Base-by-base conservation (phyloP, 139 green algal species). In the Tetratostichococcus sp. region DNA sequence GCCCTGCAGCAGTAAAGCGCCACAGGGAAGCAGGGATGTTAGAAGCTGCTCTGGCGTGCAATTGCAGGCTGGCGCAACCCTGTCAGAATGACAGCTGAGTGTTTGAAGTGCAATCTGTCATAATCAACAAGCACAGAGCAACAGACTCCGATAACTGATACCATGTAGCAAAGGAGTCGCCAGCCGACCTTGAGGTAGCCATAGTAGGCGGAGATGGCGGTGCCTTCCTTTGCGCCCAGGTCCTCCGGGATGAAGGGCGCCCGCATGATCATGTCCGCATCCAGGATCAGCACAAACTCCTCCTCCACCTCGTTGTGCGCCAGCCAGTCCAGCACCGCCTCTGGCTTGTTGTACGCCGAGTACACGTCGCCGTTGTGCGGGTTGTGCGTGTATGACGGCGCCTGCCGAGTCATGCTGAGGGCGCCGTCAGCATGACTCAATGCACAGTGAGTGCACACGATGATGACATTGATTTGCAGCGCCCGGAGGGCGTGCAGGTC, bases 251-350 rank as follows among this genome's bases (percentile, higher is more conserved):
- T 71, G 67, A 88, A 80, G n/a, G 77, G 71, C 31, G 67, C 28
- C 25, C 76, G 78, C 80, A 91, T 90, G 73, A 91, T 86, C 85
- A 90, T 91, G 73, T 91, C 86, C 23, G 85, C 80, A 67, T 91
- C 86, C 21, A 91, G 82, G 35, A 91, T 81, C 33, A 91, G 68
- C 39, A 91, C 82, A 75, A 79, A 91, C 3, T 90, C 85, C 75
- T 91, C 86, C 70, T 77, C 75, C 8, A 86, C 70, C 0, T 91
- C 65, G 28, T 66, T 79, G 25, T 57, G 17, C 32, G n/a, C 35
- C 19, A 78, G 67, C 86, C 88, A 96, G 78, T 94, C 87, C 1
- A 94, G 86, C 4, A 96, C 88, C 14, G 88, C 91, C 66, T 90
- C 82, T 26, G 91, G 91, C 75, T 96, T 96, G 79, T 82, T 82